These are phyloP conservation scores for Epithele typhae DNA, from an alignment of 768 basidiomycete species.

Conservation along the genomic window DNA sequence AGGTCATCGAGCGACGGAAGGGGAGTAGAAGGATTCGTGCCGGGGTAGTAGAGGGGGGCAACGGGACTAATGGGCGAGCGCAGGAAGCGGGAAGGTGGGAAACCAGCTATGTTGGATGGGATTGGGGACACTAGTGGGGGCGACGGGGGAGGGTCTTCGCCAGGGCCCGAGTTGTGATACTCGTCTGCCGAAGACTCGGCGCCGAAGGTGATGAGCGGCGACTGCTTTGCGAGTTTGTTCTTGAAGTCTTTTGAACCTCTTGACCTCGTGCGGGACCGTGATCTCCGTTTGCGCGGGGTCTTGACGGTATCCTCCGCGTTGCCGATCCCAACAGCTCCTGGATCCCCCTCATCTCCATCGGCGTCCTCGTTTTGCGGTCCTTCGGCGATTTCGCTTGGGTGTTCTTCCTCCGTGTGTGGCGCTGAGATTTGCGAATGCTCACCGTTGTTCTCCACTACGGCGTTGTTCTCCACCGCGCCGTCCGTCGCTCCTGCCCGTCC, in stretches of 20 bases:
- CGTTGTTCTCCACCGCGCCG: conserved; percentile 4
- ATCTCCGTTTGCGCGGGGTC: conserved; percentile 55
- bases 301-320: conserved; percentile 23
- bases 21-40: conserved; percentile 62
- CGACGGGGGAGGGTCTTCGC: conserved; percentile 35
- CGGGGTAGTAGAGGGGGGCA: conserved; percentile 56
- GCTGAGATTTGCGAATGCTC: conserved; percentile 6
- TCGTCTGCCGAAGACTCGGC: conserved; percentile 71
- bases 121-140: conserved; percentile 49
- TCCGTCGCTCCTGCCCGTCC: conserved; percentile 6
- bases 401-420: background rate
- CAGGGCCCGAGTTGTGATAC: conserved; percentile 16
- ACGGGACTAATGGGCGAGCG: conserved; percentile 43
- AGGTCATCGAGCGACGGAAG: conserved; percentile 77
- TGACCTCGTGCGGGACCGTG: conserved; percentile 61
- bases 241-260: conserved; percentile 71
- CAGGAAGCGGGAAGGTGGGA: conserved; percentile 36
- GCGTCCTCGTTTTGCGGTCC: conserved; percentile 7
- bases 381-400: conserved; percentile 3
- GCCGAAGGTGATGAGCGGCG: conserved; percentile 34
- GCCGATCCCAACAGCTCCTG: conserved; percentile 5
- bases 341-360: conserved; percentile 6
- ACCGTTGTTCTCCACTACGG: conserved; percentile 22
- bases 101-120: conserved; percentile 48
- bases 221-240: conserved; percentile 48